Evolutionary conservation across 371 early-diverging fungal genomes (phyloP), one percentile per base, ranked within the genome.

Genomic region (Rhizopus microsporus): DNA sequence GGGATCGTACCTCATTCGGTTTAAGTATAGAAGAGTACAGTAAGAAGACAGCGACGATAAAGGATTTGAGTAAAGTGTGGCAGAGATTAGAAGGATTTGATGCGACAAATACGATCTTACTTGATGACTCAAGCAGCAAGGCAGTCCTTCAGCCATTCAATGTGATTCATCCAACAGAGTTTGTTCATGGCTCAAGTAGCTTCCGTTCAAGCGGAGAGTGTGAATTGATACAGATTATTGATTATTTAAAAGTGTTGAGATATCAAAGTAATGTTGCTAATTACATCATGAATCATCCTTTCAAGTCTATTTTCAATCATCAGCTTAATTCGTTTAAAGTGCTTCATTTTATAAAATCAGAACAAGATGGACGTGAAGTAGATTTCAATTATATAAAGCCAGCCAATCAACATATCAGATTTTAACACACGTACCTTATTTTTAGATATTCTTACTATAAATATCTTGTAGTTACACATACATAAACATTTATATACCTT

Each of bases 71-170:
- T 15, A 59, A 63, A 17, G 74, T 87, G 1, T 87, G 87, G 81
- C 51, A 64, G 1, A 34, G 63, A 13, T 60, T 68, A 15, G 64
- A 69, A 12, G 52, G 70, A 31, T 90, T 75, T 63, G 75, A 84
- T 60, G 75, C 82, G 23, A 81, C 83, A 4, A 90, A 89, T 54
- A 90, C 86, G 0, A 67, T 90, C 2, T 51, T 91, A 29, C 59
- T 91, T 7, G 91, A 91, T 47, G 91, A 91, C 69, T 87, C 88
- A 7, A 67, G 69, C 3, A 60, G 65, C 44, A 91, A 91, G 66
- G 69, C 83, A 0, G 72, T 71, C 4, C 46, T 83, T 50, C 90
- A 91, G 51, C 87, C 82, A 9, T 77, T 79, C 39, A 90, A 89
- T 55, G 75, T 80, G 3, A 51, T 90, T 35, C 82, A 81, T 54